Conservation (phyloP, 1,284 basidiomycete genomes). For the Ustilago lituana region DNA sequence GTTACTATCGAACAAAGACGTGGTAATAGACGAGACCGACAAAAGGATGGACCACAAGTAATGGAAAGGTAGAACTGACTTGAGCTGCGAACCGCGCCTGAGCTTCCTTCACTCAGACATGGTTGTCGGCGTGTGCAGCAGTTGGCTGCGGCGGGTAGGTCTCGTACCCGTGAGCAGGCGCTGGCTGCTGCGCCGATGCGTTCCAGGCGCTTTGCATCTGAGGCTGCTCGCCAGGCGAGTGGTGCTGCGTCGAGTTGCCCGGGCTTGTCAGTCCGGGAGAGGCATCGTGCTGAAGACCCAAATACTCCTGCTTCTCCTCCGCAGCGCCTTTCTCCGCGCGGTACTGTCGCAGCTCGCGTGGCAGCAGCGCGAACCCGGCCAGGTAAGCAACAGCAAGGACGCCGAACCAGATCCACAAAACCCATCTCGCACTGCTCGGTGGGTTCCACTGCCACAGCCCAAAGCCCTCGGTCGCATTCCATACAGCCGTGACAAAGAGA, state of each 20-base stretch:
- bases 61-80: too few species aligned
- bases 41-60: too few species aligned
- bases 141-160: slow-evolving; percentile 26
- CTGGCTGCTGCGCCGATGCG: slow-evolving; percentile 11
- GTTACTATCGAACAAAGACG: too few species aligned
- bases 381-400: slow-evolving; percentile 45
- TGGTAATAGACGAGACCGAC: too few species aligned
- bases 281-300: slow-evolving; percentile 18
- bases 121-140: too few species aligned
- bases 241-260: slow-evolving; percentile 22
- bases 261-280: too few species aligned
- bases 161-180: slow-evolving; percentile 15
- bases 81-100: too few species aligned
- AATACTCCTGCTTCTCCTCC: slow-evolving; percentile 16
- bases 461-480: slow-evolving; percentile 46
- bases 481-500: slow-evolving; percentile 34
- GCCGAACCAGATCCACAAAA: slow-evolving; percentile 48
- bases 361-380: slow-evolving; percentile 40
- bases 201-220: slow-evolving; percentile 19
- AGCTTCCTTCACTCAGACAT: slow-evolving; percentile 14
- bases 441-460: slow-evolving; percentile 48
- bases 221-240: slow-evolving; percentile 11
- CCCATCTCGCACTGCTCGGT: slow-evolving; percentile 25
- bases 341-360: slow-evolving; percentile 37
- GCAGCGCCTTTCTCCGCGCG: neutral